Evolutionary conservation across 306 rosid species (phyloP), one percentile per base, ranked within the genome.

Genomic region (Begonia peltatifolia): DNA sequence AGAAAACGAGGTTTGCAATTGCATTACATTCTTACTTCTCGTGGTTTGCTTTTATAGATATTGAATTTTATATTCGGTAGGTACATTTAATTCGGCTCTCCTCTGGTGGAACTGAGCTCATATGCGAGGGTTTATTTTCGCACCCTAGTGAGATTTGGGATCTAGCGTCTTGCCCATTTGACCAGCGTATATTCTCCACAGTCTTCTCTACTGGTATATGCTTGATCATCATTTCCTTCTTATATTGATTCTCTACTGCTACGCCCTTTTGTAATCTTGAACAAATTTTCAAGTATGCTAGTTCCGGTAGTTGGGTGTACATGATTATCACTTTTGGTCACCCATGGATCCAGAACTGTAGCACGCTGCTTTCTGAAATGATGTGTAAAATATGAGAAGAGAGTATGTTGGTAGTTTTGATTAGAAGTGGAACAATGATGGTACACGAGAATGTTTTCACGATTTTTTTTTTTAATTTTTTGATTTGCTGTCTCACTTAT

Each of bases 121-220:
- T 86, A 23, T 92, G 99, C 15, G 99, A 92, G 75, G 99, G 99
- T 41, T 71, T 92, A 88, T 92, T 92, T 69, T 87, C 96, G 11
- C 93, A 90, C 38, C 94, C 99, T 3, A 92, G 74, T 43, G 96
- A 92, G 96, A 92, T 92, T 68, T 86, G 99, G 96, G 96, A 86
- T 78, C 92, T 92, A 52, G 85, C 74, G 2, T 92, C 96, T 13
- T 86, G 99, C 63, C 99, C 99, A 11, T 92, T 76, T 62, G 96
- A 92, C 66, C 99, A 86, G 59, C 84, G 99, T 50, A 81, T 86
- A 69, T 92, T 92, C 84, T 92, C 99, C 17, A 90, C 99, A 12
- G 96, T 90, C 55, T 83, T 80, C 66, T 90, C 84, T 11, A 69
- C 81, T 44, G 99, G 99, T 92, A 76, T 54, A 30, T 30, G 38